Evolutionary conservation across 2,329 filamentous ascomycete genomes (phyloP), one percentile per base, ranked within the genome.

Genomic region (Beauveria rudraprayagi): DNA sequence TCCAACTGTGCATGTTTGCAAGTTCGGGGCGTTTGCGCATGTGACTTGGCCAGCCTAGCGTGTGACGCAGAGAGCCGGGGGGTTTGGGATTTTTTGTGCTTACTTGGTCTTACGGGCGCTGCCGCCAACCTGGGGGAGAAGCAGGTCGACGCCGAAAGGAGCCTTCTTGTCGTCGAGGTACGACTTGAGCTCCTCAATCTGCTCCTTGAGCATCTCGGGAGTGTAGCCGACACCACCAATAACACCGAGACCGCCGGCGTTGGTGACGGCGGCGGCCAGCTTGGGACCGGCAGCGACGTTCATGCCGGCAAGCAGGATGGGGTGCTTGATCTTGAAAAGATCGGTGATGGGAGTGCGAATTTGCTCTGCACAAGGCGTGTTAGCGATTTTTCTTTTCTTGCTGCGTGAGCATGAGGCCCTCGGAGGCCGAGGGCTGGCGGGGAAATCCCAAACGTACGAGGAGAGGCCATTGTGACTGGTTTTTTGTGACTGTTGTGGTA

Each of bases 291-390:
- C 94, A 61, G 94, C 94, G 65, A 97, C 94, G 83, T 99, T 97
- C 94, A 99, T 99, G 75, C 94, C 94, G 69, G 94, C 94, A 65
- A 99, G 87, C 71, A 99, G 81, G 73, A 99, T 82, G 62, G 94
- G 94, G 79, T 99, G 94, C 76, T 96, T 91, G 84, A 99, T 97
- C 82, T 91, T 90, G 78, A 99, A 89, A 66, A 97, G 89, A 84
- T 97, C 93, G 69, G 94, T 99, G 70, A 92, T 82, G 67, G 90
- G 87, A 59, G 94, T 99, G 72, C 90, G 90, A 76, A 99, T 88
- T 81, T 76, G 69, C 72, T 76, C 74, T 76, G 65, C 47, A 22
- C n/a, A 14, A 11, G 19, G 10, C 3, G 19, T 11, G 54, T 61
- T 56, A 56, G 53, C 47, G 22, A 46, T 50, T 50, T 4, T 28